Evolutionary conservation across 106 monocot species (phyloP), one percentile per base, ranked within the genome.

Genomic region (Dioscorea zingiberensis): DNA sequence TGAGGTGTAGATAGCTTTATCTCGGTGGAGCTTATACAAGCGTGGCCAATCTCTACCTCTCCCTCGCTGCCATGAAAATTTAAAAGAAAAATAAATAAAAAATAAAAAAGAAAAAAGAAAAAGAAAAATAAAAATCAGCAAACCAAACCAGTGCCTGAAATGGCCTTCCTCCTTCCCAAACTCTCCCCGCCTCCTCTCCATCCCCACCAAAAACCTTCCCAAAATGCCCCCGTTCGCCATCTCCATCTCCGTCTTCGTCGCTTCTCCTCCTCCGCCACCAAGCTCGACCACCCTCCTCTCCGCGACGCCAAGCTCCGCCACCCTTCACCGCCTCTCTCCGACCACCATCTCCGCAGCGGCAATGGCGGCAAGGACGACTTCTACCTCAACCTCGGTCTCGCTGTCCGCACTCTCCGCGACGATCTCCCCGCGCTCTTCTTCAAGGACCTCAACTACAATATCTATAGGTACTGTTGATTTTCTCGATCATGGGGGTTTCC

Each of bases 381-480:
- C 68, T 87, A 94, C 63, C 87, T 94, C 66, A 94, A 90, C 67
- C 80, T 94, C 27, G 94, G 94, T 32, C 45, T 77, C 26, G 90
- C 90, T 29, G 94, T 94, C 57, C 76, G 94, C 21, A 90, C 94
- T n/a, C 80, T 94, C 38, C 73, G 94, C 14, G 82, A 90, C 25
- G 94, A 94, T 60, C 77, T 94, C 46, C 90, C 94, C 21, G 62
- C 59, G 29, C 69, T 94, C 63, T 94, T 94, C 80, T 68, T 57
- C 58, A 77, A 70, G 32, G 94, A 94, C 73, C 90, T 87, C 63
- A 76, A 90, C 47, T 94, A 90, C 78, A 77, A 80, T 21, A 91
- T 94, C 68, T 94, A 90, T 80, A 77, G 94, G 94, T 94, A 25
- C 15, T 28, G 13, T 51, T 51, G 51, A 51, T 51, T 47, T 38